Percentiles rank a stretch among this genome's conserved stretches.
These are phyloP conservation scores for Boletus subparvulus DNA, from an alignment of 768 basidiomycete genomes.

Conservation along the genomic window DNA sequence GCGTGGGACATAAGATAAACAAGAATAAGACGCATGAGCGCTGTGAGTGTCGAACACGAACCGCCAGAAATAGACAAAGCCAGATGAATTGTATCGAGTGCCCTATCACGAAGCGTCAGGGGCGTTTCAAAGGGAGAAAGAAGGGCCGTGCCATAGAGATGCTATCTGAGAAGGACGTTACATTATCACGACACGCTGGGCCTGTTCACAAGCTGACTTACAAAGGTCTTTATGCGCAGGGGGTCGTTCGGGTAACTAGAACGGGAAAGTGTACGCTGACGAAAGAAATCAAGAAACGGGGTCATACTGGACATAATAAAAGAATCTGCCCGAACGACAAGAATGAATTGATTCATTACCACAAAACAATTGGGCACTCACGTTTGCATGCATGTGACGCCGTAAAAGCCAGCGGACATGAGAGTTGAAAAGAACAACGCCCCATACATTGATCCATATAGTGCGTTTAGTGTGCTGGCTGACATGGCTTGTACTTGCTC, in stretches of 20 bases:
- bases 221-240: slow-evolving; percentile 2
- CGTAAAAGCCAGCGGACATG: background rate
- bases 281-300: background rate
- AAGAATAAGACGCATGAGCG: too few relatives aligned
- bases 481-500: background rate
- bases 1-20: background rate
- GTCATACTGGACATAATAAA: slow-evolving; percentile 9
- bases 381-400: slow-evolving; percentile 12
- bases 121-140: too few relatives aligned
- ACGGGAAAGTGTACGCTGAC: background rate
- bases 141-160: background rate
- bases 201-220: background rate
- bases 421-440: background rate
- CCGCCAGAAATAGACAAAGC: slow-evolving; percentile 3
- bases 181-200: background rate
- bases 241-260: slow-evolving; percentile 9
- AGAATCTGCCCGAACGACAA: slow-evolving; percentile 2
- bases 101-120: background rate
- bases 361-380: background rate
- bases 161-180: background rate
- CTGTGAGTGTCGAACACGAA: background rate
- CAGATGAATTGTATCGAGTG: slow-evolving; percentile 8
- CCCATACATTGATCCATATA: background rate
- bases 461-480: background rate
- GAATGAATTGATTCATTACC: background rate